Evolutionary conservation across 2,329 filamentous ascomycete species (phyloP), one percentile per base, ranked within the genome.

Genomic region (Trichophyton equinum): DNA sequence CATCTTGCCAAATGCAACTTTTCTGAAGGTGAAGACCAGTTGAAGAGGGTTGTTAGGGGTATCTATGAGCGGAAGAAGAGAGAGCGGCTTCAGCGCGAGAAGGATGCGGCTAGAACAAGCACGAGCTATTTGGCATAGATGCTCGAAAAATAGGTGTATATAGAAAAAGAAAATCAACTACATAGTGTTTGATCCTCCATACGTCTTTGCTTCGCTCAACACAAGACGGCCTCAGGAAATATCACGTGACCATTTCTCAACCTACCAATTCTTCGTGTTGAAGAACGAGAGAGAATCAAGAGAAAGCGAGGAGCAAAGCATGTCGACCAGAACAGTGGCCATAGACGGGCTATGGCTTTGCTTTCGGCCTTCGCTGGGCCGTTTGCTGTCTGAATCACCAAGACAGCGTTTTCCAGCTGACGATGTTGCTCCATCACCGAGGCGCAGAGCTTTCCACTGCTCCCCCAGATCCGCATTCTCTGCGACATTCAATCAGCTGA

Each of bases 11-110:
- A 84, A 60, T 89, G 89, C 9, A 99, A 99, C 73, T 99, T 90
- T 67, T 79, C 83, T 4, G 89, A 95, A 71, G 91, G 92, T 0
- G 82, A 83, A 57, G 87, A 89, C 61, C 85, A 88, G 73, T 89
- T 94, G 20, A 85, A 83, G 65, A 80, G 84, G 22, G 90, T 90
- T 1, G 85, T 99, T 0, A 79, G 87, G 58, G 94, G 91, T 2
- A 90, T 99, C 1, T 99, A 96, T 73, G 89, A 96, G 79, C 81
- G 94, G 63, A 96, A 96, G 80, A 94, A 87, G 77, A 83, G 79
- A 70, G 68, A 77, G 62, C 79, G 91, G 15, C 74, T 71, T 58
- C 79, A 82, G 65, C 70, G 68, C 59, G 71, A 67, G 61, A 25
- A 51, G 27, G 59, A 63, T 46, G 40, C 36, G 33, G 63, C 63